Percentiles rank a stretch among this genome's conserved stretches.
These are phyloP conservation scores for Cyanodermella asteris DNA, from an alignment of 2,329 filamentous ascomycete genomes.

Conservation along the genomic window DNA sequence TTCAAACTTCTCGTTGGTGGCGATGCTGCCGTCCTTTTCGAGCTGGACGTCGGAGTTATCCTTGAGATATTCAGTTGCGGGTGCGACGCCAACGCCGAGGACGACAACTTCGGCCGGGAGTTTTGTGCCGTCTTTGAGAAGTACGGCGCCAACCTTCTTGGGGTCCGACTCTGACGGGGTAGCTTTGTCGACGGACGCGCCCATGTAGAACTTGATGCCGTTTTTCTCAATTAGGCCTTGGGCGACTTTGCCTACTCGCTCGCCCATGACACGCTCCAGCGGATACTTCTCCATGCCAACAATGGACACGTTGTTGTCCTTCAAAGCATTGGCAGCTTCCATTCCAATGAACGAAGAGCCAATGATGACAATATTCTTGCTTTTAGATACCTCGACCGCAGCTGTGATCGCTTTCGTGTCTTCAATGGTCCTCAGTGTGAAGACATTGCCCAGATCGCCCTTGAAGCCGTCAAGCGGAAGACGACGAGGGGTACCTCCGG, in stretches of 20 bases:
- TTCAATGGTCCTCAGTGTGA: conserved; percentile 55
- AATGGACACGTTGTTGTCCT: conserved; percentile 63
- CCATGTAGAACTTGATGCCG: conserved; percentile 74
- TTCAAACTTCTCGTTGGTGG: conserved; percentile 57
- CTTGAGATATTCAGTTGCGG: conserved; percentile 63
- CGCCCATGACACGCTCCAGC: conserved; percentile 68
- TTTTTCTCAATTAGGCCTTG: conserved; percentile 60
- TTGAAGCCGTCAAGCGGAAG: conserved; percentile 74
- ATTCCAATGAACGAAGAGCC: conserved; percentile 95
- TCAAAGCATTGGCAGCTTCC: conserved; percentile 72
- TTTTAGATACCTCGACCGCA: conserved; percentile 55
- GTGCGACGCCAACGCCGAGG: conserved; percentile 70
- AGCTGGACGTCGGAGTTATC: conserved; percentile 48
- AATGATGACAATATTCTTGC: conserved; percentile 80
- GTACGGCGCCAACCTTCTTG: conserved; percentile 55
- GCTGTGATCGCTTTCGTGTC: conserved; percentile 57
- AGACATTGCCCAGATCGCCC: conserved; percentile 68
- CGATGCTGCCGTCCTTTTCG: conserved; percentile 66
- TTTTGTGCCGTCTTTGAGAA: conserved; percentile 65
- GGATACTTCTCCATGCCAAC: conserved; percentile 76
- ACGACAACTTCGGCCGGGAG: conserved; percentile 79
- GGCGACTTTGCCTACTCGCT: conserved; percentile 59
- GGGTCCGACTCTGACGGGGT: conserved; percentile 45
- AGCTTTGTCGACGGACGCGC: conserved; percentile 62
- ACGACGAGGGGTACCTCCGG: conserved; percentile 54